Conservation (phyloP, 192 early-diverging fungal genomes). For the Coemansia sp. region DNA sequence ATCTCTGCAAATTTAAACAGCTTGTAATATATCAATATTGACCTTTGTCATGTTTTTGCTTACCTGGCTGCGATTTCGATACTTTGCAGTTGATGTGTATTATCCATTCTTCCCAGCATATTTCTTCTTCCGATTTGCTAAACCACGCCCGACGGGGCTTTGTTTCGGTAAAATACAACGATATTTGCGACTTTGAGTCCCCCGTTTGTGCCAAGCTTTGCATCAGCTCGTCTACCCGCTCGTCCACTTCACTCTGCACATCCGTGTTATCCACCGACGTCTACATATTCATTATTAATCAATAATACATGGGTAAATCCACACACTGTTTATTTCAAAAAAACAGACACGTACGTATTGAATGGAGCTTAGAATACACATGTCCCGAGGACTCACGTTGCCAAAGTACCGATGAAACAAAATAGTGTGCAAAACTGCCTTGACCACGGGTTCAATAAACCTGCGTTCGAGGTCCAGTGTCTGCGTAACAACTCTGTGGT, state of each 20-base stretch:
- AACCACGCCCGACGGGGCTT: constrained; percentile 47
- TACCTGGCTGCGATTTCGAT: constrained; percentile 16
- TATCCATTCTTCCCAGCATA: constrained; percentile 54
- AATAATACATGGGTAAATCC: background rate
- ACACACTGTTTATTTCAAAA: too few species aligned
- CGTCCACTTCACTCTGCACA: constrained; percentile 24
- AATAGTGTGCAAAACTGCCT: constrained; percentile 42
- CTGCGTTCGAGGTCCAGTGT: constrained; percentile 31
- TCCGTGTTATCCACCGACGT: constrained; percentile 33
- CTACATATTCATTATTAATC: constrained; percentile 10
- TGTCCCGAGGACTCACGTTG: constrained; percentile 37
- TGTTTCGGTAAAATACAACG: constrained; percentile 47
- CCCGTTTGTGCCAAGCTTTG: constrained; percentile 24
- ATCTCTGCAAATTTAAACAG: background rate
- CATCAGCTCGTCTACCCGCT: constrained; percentile 39
- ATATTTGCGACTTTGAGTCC: constrained; percentile 36
- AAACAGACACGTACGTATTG: constrained; percentile 24
- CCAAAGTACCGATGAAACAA: constrained; percentile 50
- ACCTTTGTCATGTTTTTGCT: background rate
- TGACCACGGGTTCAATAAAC: constrained; percentile 26
- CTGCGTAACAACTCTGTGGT: constrained; percentile 28
- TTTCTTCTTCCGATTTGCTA: constrained; percentile 46
- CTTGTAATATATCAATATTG: background rate
- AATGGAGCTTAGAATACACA: constrained; percentile 11
- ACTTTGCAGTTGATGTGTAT: constrained; percentile 22